phyloP scores from a whole-genome alignment of 768 basidiomycete genomes.

The Rhodocollybia butyracea region DNA sequence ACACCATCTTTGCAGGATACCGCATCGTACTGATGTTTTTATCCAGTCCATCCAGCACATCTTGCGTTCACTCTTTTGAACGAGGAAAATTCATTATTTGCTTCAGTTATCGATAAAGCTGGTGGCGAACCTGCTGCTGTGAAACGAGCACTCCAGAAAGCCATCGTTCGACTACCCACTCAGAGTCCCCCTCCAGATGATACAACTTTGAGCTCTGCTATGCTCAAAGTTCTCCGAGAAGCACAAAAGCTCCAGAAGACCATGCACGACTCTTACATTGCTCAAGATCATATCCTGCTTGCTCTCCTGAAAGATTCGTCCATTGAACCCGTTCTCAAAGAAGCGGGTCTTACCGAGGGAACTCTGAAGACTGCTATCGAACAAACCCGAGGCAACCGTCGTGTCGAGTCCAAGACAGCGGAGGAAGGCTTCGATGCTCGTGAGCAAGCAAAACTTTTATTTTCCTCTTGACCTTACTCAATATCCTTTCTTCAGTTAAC shows the following conservation, averaged over 20 bases:
- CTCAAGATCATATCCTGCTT: conserved; percentile 88
- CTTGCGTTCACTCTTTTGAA: conserved; percentile 79
- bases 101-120: conserved; percentile 73
- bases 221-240: conserved; percentile 65
- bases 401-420: conserved; percentile 81
- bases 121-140: conserved; percentile 81
- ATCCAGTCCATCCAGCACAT: conserved; percentile 76
- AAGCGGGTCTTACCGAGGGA: conserved; percentile 67
- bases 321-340: conserved; percentile 69
- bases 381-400: conserved; percentile 77
- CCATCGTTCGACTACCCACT: conserved; percentile 77
- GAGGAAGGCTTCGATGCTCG: conserved; percentile 88
- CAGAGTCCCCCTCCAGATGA: conserved; percentile 89
- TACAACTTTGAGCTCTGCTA: conserved; percentile 52
- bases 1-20: background rate
- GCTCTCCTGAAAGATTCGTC: conserved; percentile 76
- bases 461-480: background rate
- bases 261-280: conserved; percentile 89
- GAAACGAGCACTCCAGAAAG: conserved; percentile 68
- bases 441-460: background rate
- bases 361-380: conserved; percentile 73
- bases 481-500: conserved; percentile 33
- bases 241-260: conserved; percentile 77
- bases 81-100: conserved; percentile 69
- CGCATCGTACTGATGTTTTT: conserved; percentile 10